Evolutionary conservation across 257 asterid genomes (phyloP), one percentile per base, ranked within the genome.

Genomic region (Mentha longifolia): DNA sequence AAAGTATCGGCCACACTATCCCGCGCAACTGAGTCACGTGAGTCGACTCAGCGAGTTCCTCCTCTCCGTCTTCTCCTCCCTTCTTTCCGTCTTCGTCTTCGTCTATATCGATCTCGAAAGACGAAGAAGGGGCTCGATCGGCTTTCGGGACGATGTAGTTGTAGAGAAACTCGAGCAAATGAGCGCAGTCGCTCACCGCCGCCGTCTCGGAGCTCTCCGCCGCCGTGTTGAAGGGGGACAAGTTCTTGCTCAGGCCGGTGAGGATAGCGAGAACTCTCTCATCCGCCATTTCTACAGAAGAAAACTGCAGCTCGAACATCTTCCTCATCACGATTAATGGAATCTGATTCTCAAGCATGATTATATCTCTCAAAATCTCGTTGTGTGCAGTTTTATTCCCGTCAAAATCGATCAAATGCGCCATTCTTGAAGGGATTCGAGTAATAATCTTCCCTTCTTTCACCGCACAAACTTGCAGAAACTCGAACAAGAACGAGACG

Each of bases 331-430:
- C 73, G 14, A 89, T 79, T 52, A 89, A 20, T 0, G 96, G 94
- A 14, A 89, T 83, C 41, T 89, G 96, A 71, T 89, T 89, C 84
- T 89, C 95, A 2, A 89, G 84, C 92, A 87, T 81, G 7, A 85
- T 61, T 1, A 85, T 57, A 16, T 89, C 96, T 54, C 92, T 77
- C 0, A 84, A 72, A 17, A 90, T 84, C 1, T 81, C 79, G 15
- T 81, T 88, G n/a, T 86, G 86, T 0, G 82, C 76, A 0, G 82
- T 76, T 42, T 83, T 90, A 11, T 74, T 83, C 7, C 87, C 85
- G 0, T 84, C 77, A 7, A 74, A 3, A 22, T 80, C 87, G 74
- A 87, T 64, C 76, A 89, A 74, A 68, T 80, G 84, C 0, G 83
- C 68, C 68, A 89, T 30, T 39, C 81, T 78, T 1, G 91, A 80